Base-by-base conservation (phyloP, 2,329 filamentous ascomycete genomes). In the Stromatinia cepivora region DNA sequence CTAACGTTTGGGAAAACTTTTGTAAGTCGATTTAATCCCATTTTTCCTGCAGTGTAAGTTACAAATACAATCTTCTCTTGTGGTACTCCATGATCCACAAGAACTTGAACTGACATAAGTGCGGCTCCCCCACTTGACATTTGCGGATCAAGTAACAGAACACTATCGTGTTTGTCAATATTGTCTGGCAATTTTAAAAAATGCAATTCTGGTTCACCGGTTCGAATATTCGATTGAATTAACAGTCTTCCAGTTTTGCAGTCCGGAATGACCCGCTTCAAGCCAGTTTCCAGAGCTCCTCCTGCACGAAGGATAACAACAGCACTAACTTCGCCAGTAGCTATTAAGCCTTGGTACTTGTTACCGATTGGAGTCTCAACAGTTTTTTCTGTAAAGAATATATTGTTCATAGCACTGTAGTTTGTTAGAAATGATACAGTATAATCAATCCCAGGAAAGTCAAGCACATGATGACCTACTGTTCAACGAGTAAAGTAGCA, bases 101-200 rank as follows among this genome's bases (percentile, higher is more conserved):
- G 83, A n/a, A 98, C 92, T 77, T 95, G 91, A 54, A 98, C 94
- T 0, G 95, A 93, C 95, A 99, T 99, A 70, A 99, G 82, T 1
- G 87, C 88, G 22, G 88, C 87, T 48, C 94, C 94, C 56, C 95
- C 95, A 71, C 90, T 94, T 36, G 92, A 93, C 91, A 98, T 97
- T 78, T 99, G 95, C 20, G 94, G 90, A 79, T 98, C 95, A 28
- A 98, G 83, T 10, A 99, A 83, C 71, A 99, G 83, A 25, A 99
- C 93, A 63, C 90, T 90, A 73, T 92, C 89, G 77, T 97, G 91
- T 54, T 86, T 80, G 70, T 86, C 82, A 69, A 98, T 91, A 71
- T 92, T 86, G 3, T 86, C 83, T 0, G 92, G 91, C 4, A 99
- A 83, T 73, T 92, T 92, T 70, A 94, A 85, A 78, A 94, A 98